Evolutionary conservation across 2,329 filamentous ascomycete genomes (phyloP).

Genomic region (Xylariaceae sp.): DNA sequence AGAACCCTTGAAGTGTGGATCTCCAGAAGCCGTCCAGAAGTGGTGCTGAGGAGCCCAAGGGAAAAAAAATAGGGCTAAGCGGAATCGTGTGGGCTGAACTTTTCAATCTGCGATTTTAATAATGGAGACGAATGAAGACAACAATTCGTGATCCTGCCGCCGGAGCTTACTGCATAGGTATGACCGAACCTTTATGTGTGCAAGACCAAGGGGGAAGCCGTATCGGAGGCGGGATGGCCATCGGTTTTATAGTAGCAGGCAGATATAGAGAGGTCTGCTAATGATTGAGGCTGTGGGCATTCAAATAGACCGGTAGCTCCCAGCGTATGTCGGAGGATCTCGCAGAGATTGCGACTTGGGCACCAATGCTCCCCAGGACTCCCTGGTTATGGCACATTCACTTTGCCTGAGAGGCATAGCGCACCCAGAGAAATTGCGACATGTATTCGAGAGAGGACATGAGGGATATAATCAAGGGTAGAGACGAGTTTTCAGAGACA

Average conservation of each 20-base stretch:
- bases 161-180: conserved; percentile 24
- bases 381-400: conserved; percentile 34
- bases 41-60: conserved; percentile 19
- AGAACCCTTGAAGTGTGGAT: conserved; percentile 21
- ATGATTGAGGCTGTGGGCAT: conserved; percentile 25
- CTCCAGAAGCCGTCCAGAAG: conserved; percentile 21
- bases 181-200: conserved; percentile 29
- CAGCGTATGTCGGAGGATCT: conserved; percentile 42
- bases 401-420: conserved; percentile 32
- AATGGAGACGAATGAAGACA: conserved; percentile 9
- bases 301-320: conserved; percentile 25
- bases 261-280: conserved; percentile 24
- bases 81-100: background rate
- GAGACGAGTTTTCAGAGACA: conserved; percentile 28
- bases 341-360: conserved; percentile 42
- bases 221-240: conserved; percentile 32
- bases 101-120: conserved; percentile 10
- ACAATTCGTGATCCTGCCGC: conserved; percentile 29
- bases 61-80: conserved; percentile 2
- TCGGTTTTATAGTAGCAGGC: conserved; percentile 28
- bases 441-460: conserved; percentile 32
- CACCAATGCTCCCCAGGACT: conserved; percentile 45
- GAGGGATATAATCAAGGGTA: conserved; percentile 27
- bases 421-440: conserved; percentile 33
- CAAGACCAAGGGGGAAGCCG: conserved; percentile 24